phyloP scores from a whole-genome alignment of 495 filamentous ascomycete species.

The Chaetomium tenue region DNA sequence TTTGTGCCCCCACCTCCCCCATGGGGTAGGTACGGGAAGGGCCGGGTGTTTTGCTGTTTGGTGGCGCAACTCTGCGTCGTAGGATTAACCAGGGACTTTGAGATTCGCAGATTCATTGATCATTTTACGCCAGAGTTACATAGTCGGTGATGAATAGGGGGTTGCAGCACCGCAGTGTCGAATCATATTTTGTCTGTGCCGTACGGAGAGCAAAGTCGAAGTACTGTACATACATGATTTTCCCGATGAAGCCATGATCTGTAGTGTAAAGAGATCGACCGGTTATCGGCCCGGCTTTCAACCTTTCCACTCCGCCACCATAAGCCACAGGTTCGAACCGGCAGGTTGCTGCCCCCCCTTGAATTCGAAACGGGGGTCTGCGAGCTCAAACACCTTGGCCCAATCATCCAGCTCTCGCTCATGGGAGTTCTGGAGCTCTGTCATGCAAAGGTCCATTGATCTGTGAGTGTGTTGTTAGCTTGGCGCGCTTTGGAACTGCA shows the following conservation, averaged over 20 bases:
- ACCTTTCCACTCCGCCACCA: neutral
- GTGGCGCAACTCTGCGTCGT: neutral
- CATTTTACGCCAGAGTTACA: neutral
- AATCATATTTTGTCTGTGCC: neutral
- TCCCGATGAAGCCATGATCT: neutral
- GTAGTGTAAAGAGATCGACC: neutral
- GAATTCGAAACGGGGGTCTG: neutral
- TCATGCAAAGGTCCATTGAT: neutral
- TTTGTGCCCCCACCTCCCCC: neutral
- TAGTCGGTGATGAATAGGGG: neutral
- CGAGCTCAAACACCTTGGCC: neutral
- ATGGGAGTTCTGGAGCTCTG: neutral
- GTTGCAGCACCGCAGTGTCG: neutral
- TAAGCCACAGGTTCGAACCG: neutral
- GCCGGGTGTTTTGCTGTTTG: no score
- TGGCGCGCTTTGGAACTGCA: neutral
- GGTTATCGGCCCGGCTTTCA: neutral
- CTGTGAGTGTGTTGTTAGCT: neutral
- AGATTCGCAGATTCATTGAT: neutral
- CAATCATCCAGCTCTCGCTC: neutral
- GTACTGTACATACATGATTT: neutral
- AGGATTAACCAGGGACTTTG: neutral
- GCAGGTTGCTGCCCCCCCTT: neutral
- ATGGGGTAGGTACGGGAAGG: neutral
- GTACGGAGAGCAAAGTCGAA: neutral